phyloP scores from a whole-genome alignment of 148 eudicot genomes.

The Drosera capensis region DNA sequence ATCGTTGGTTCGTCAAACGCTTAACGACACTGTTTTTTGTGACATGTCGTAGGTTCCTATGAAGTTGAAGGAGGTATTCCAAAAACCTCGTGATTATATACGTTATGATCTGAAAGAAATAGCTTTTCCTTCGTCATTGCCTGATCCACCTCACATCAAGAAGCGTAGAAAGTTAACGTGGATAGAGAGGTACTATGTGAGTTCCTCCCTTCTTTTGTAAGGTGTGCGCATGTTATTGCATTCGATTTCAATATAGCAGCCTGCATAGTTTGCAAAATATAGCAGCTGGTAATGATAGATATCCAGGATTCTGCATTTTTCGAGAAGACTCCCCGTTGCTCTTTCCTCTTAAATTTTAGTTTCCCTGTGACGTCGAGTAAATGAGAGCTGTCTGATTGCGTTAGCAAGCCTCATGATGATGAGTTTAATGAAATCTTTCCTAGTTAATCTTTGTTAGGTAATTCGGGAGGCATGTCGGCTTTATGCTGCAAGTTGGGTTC shows the following conservation, averaged over 20 bases:
- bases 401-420: too few relatives aligned
- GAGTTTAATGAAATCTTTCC: constrained; percentile 1
- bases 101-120: constrained; percentile 88
- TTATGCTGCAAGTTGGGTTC: constrained; percentile 81
- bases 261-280: too few relatives aligned
- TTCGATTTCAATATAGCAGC: too few relatives aligned
- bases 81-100: constrained; percentile 53
- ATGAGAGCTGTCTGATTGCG: too few relatives aligned
- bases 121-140: constrained; percentile 86
- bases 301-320: too few relatives aligned
- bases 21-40: too few relatives aligned
- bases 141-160: constrained; percentile 71
- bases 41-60: constrained; percentile 12
- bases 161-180: constrained; percentile 58
- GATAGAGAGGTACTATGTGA: constrained; percentile 58
- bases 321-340: too few relatives aligned
- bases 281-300: too few relatives aligned
- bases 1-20: too few relatives aligned
- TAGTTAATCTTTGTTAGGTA: constrained; percentile 27
- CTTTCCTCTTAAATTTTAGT: too few relatives aligned
- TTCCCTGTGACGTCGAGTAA: too few relatives aligned
- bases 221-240: too few relatives aligned
- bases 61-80: constrained; percentile 55
- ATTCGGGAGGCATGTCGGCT: constrained; percentile 71
- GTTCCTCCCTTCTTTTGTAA: constrained; percentile 9